Conservation (phyloP, 2,329 filamentous ascomycete species). For the Pseudocercospora fijiensis region DNA sequence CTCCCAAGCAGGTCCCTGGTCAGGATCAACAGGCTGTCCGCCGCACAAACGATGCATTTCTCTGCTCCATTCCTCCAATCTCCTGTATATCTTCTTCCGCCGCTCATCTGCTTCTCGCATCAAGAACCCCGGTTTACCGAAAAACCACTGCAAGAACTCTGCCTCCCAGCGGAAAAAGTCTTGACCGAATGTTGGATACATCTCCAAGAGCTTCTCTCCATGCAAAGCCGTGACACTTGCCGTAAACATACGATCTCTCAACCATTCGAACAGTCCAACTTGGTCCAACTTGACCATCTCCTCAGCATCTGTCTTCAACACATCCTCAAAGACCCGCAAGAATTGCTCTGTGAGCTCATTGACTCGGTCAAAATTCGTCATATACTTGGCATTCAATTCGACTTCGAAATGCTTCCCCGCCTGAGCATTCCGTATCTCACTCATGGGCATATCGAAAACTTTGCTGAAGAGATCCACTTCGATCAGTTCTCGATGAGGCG, state of each 20-base stretch:
- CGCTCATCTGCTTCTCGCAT: conserved; percentile 27
- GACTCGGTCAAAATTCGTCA: conserved; percentile 34
- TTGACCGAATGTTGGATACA: conserved; percentile 32
- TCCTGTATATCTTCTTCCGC: conserved; percentile 29
- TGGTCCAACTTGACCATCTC: conserved; percentile 24
- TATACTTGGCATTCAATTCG: conserved; percentile 33
- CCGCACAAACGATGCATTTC: conserved; percentile 31
- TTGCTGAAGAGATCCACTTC: conserved; percentile 31
- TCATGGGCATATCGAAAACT: conserved; percentile 29
- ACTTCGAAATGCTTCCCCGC: conserved; percentile 28
- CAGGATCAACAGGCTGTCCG: conserved; percentile 30
- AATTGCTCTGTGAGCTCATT: conserved; percentile 36
- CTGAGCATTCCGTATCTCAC: conserved; percentile 28
- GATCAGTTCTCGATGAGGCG: conserved; percentile 30
- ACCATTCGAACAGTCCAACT: conserved; percentile 34
- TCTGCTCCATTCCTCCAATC: conserved; percentile 31
- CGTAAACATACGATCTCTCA: conserved; percentile 35
- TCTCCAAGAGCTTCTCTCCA: conserved; percentile 33
- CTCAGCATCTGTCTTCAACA: conserved; percentile 26
- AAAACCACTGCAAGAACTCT: conserved; percentile 35
- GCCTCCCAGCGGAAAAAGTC: conserved; percentile 38
- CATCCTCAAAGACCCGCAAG: conserved; percentile 22
- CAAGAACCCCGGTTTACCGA: conserved; percentile 31
- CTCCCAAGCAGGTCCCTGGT: conserved; percentile 30
- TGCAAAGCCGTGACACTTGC: conserved; percentile 35